A percentile compares a stretch with the other conserved stretches of the same genome.
Conservation (phyloP, 2,329 filamentous ascomycete genomes). For the Capronia coronata region DNA sequence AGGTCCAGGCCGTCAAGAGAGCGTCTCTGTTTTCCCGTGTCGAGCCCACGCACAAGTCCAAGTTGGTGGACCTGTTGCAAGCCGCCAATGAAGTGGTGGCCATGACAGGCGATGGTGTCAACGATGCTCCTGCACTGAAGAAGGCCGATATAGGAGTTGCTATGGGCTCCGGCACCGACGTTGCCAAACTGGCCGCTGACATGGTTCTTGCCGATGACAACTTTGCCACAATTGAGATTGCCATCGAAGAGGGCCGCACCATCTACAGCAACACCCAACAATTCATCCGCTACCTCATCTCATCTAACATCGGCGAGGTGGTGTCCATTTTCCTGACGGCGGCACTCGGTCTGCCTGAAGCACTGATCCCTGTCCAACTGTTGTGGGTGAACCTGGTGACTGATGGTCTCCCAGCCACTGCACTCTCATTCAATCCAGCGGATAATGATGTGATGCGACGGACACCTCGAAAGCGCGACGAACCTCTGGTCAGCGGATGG, state of each 20-base stretch:
- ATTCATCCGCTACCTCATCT: conserved; percentile 98
- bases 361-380: conserved; percentile 90
- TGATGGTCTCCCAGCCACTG: conserved; percentile 91
- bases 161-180: conserved; percentile 97
- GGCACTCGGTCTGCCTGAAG: conserved; percentile 93
- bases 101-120: conserved; percentile 98
- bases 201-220: conserved; percentile 99
- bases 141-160: conserved; percentile 98
- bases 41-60: conserved; percentile 94
- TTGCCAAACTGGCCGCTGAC: conserved; percentile 91
- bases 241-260: conserved; percentile 91
- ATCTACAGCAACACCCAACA: conserved; percentile 99
- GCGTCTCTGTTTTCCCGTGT: conserved; percentile 94
- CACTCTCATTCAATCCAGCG: conserved; percentile 95
- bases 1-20: conserved; percentile 74
- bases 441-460: conserved; percentile 97
- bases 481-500: conserved; percentile 89
- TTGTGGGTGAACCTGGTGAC: conserved; percentile 99
- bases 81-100: conserved; percentile 89
- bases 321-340: conserved; percentile 98
- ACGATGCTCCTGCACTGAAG: conserved; percentile 94
- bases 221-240: conserved; percentile 93
- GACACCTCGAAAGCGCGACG: conserved; percentile 82
- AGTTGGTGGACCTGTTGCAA: conserved; percentile 91
- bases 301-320: conserved; percentile 97